These are phyloP conservation scores for Tetrapyrgos nigripes DNA, from an alignment of 1,284 basidiomycete genomes.

Conservation along the genomic window DNA sequence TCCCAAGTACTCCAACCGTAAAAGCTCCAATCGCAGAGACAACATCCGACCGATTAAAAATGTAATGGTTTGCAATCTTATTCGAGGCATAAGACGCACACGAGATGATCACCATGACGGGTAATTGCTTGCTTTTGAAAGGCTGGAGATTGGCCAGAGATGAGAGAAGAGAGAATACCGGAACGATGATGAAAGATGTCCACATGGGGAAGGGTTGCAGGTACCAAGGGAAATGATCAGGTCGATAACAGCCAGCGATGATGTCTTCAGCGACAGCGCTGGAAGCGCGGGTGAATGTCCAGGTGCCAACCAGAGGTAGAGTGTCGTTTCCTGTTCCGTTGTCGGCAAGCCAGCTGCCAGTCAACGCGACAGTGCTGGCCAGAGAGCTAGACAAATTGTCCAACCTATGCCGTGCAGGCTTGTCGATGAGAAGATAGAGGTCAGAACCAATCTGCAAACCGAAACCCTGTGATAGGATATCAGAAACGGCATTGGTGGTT, in stretches of 20 bases:
- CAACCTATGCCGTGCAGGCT: slow-evolving; percentile 57
- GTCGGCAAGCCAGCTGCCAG: slow-evolving; percentile 73
- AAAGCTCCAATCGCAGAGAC: slow-evolving; percentile 90
- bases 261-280: slow-evolving; percentile 51
- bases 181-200: slow-evolving; percentile 82
- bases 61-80: slow-evolving; percentile 82
- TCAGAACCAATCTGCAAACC: slow-evolving; percentile 90
- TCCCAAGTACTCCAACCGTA: slow-evolving; percentile 82
- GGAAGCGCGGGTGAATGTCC: slow-evolving; percentile 73
- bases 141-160: slow-evolving; percentile 84
- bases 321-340: slow-evolving; percentile 57
- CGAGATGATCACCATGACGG: slow-evolving; percentile 87
- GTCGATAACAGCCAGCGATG: slow-evolving; percentile 73
- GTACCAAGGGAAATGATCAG: slow-evolving; percentile 73
- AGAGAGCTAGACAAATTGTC: slow-evolving; percentile 57
- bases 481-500: slow-evolving; percentile 6
- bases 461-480: slow-evolving; percentile 61
- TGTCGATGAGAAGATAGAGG: slow-evolving; percentile 82
- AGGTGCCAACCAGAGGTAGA: slow-evolving; percentile 69
- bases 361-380: slow-evolving; percentile 55
- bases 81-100: slow-evolving; percentile 81
- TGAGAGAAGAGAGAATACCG: slow-evolving; percentile 77
- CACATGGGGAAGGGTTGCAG: slow-evolving; percentile 80
- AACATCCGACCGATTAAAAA: slow-evolving; percentile 85
- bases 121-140: slow-evolving; percentile 69